Conservation (phyloP, 306 rosid genomes). For the Luffa aegyptiaca region DNA sequence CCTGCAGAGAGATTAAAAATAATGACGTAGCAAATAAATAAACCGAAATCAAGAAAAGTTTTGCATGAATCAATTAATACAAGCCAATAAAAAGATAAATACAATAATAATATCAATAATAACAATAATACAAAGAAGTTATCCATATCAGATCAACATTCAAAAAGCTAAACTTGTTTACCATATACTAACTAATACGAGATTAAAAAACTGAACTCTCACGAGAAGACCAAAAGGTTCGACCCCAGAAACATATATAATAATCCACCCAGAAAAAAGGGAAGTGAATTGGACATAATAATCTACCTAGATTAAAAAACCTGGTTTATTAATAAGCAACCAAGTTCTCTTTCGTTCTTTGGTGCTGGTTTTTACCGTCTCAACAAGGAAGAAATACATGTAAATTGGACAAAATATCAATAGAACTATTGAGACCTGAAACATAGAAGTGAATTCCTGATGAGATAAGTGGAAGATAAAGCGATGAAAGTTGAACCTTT, state of each 20-base stretch:
- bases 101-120: not conserved
- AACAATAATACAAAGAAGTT: not conserved
- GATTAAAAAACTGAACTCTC: not conserved
- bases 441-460: constrained; percentile 1
- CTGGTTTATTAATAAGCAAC: constrained; percentile 14
- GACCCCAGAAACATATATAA: not conserved
- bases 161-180: not conserved
- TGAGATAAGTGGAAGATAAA: not conserved
- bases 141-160: not conserved
- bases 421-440: constrained; percentile 63
- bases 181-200: not conserved
- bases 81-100: not conserved
- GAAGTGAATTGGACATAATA: no score
- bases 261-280: not conserved
- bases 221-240: not conserved
- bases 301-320: no score
- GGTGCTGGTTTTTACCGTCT: constrained; percentile 32
- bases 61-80: not conserved
- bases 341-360: constrained; percentile 12
- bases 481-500: not conserved
- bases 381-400: constrained; percentile 56
- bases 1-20: constrained; percentile 32
- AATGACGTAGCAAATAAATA: not conserved
- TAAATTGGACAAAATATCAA: constrained; percentile 50
- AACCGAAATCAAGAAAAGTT: constrained; percentile 23